phyloP scores from a whole-genome alignment of 2,329 filamentous ascomycete species.

The Arthrobotrys entomopaga region DNA sequence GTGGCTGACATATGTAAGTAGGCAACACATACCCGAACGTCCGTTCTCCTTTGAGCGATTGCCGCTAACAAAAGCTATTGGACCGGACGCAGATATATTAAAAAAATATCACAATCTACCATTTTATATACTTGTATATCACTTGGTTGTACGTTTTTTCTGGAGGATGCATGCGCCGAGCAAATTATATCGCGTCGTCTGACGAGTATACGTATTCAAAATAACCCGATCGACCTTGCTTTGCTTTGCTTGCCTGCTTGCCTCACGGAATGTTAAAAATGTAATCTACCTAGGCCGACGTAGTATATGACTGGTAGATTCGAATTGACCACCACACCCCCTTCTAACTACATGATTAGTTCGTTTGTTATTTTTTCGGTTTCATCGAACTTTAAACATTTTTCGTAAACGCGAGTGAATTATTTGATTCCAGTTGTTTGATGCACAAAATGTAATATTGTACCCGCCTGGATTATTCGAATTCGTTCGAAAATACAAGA shows the following conservation, averaged over 20 bases:
- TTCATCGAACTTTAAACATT: conserved; percentile 6
- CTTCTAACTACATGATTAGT: neutral
- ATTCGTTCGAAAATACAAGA: conserved; percentile 14
- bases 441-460: neutral
- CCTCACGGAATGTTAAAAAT: conserved; percentile 32
- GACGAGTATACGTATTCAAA: conserved; percentile 39
- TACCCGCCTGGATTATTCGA: neutral
- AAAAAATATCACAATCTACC: conserved; percentile 28
- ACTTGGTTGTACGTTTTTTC: conserved; percentile 27
- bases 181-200: conserved; percentile 34
- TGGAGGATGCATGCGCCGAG: conserved; percentile 25
- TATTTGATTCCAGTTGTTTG: conserved; percentile 3
- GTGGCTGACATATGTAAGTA: conserved; percentile 25
- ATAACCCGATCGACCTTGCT: conserved; percentile 31
- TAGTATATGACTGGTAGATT: neutral
- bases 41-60: conserved; percentile 19
- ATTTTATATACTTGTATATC: conserved; percentile 21
- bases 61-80: neutral
- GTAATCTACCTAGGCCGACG: too few species aligned
- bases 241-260: conserved; percentile 6
- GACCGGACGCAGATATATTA: conserved; percentile 35
- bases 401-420: conserved; percentile 1
- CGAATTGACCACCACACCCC: too few species aligned
- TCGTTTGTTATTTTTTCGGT: neutral
- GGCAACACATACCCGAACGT: conserved; percentile 32